Evolutionary conservation across 2,329 filamentous ascomycete genomes (phyloP).

Genomic region (Curvularia verruculosa): DNA sequence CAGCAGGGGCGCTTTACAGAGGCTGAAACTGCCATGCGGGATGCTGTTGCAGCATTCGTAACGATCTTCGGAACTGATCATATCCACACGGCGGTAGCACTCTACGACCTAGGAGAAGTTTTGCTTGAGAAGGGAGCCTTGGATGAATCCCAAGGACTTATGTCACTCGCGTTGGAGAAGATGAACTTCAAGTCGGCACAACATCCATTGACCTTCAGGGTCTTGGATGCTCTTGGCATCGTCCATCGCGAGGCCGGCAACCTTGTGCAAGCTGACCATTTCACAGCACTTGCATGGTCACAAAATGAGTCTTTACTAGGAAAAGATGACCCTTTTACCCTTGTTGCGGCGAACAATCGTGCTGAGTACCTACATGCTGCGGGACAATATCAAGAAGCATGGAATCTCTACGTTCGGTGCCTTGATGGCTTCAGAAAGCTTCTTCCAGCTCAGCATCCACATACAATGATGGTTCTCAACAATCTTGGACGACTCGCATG

Average conservation of each 20-base stretch:
- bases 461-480: background rate
- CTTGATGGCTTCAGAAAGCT: background rate
- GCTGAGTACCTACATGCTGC: background rate
- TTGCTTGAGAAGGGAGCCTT: background rate
- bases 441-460: background rate
- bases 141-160: background rate
- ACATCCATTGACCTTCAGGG: background rate
- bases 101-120: background rate
- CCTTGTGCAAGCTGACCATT: background rate
- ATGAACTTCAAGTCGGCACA: background rate
- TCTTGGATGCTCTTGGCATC: background rate
- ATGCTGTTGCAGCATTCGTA: background rate
- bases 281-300: background rate
- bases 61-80: background rate
- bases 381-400: background rate
- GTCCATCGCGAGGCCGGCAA: background rate
- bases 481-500: background rate
- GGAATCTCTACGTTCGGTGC: background rate
- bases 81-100: background rate
- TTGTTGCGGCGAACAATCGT: background rate
- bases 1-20: background rate
- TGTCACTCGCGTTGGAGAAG: background rate
- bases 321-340: background rate
- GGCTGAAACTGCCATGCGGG: background rate
- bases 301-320: background rate